Evolutionary conservation across 1,284 basidiomycete species (phyloP).

Genomic region (Ustilago trichophora): DNA sequence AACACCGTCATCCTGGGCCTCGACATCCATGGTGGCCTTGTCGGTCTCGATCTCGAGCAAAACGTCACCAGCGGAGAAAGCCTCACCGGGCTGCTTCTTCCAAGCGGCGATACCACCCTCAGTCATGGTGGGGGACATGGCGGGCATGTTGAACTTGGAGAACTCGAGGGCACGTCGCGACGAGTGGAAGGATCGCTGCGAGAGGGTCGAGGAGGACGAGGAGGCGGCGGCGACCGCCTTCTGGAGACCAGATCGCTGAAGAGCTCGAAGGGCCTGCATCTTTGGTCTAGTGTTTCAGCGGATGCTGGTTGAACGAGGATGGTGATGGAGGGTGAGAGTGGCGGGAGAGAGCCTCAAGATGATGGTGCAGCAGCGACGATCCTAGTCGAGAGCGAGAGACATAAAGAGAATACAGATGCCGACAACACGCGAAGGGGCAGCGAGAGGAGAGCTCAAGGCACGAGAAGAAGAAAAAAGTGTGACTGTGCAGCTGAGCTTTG

Average conservation of each 20-base stretch:
- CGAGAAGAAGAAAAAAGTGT: no score
- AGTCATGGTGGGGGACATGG: conserved; percentile 99
- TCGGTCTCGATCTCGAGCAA: conserved; percentile 81
- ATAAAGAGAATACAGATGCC: no score
- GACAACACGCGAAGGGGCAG: no score
- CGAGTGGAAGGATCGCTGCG: conserved; percentile 50
- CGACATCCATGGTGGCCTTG: conserved; percentile 68
- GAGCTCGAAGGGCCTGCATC: conserved; percentile 50
- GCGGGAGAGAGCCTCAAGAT: no score
- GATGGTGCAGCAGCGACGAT: no score
- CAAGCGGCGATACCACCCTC: conserved; percentile 97
- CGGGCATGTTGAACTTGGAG: conserved; percentile 90
- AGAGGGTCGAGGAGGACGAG: conserved; percentile 32
- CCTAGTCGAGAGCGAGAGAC: no score
- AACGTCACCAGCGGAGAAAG: conserved; percentile 89
- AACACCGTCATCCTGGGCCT: conserved; percentile 68
- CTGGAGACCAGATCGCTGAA: conserved; percentile 48
- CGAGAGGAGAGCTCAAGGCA: no score
- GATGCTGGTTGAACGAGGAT: conserved; percentile 1
- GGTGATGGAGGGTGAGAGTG: conserved; percentile 5
- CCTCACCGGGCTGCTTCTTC: conserved; percentile 96
- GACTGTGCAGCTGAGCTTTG: no score
- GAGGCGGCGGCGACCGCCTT: conserved; percentile 42
- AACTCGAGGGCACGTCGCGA: conserved; percentile 48
- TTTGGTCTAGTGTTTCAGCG: conserved; percentile 3